Evolutionary conservation across 2,329 filamentous ascomycete genomes (phyloP).

Genomic region (Colletotrichum theobromicola): DNA sequence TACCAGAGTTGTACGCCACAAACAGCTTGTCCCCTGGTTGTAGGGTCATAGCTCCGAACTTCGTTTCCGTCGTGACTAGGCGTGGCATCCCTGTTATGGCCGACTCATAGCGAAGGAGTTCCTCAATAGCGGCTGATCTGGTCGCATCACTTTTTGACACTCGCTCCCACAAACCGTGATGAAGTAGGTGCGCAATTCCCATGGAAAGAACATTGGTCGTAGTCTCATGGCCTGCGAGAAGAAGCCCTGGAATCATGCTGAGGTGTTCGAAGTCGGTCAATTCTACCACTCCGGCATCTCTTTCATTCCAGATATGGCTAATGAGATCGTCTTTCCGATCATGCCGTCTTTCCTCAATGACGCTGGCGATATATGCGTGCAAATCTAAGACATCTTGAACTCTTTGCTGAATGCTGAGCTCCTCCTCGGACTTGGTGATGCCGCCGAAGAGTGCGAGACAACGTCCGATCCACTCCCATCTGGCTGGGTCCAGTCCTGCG

Average conservation of each 20-base stretch:
- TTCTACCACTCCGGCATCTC: neutral
- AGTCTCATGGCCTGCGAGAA: neutral
- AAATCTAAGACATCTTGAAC: neutral
- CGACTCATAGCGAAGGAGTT: neutral
- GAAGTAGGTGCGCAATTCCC: neutral
- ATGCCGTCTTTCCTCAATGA: neutral
- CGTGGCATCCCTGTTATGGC: neutral
- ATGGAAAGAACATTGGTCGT: neutral
- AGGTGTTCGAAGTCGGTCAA: neutral
- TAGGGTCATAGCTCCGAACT: neutral
- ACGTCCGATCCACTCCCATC: neutral
- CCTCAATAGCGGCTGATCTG: neutral
- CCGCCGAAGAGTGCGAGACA: neutral
- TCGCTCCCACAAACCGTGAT: neutral
- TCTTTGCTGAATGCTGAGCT: neutral
- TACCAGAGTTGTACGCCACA: neutral
- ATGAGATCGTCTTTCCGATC: neutral
- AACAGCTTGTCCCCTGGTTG: neutral
- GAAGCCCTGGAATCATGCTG: neutral
- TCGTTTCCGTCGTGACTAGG: neutral
- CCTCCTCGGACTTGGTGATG: neutral
- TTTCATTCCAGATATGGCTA: neutral
- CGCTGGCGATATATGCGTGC: neutral
- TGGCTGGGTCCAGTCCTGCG: neutral
- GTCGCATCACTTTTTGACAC: neutral